A percentile compares a stretch with the other conserved stretches of the same genome.
phyloP scores from a whole-genome alignment of 1,284 basidiomycete species.

The Laetiporus sulphureus region DNA sequence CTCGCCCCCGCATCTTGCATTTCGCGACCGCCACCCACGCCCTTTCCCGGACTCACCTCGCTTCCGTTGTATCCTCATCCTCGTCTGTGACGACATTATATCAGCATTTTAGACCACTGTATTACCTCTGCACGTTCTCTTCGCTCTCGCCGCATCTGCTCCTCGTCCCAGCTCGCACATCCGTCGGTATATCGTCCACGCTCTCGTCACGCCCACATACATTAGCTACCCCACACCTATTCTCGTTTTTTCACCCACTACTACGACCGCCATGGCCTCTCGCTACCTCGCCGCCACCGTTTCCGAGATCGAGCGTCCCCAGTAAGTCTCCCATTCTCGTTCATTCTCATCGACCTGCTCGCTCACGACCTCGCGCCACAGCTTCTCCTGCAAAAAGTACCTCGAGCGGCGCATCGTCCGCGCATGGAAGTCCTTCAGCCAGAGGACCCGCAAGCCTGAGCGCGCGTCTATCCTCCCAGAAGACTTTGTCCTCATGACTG shows the following conservation, averaged over 20 bases:
- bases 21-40: too few species aligned
- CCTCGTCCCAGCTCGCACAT: too few species aligned
- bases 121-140: background rate
- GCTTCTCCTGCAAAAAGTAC: constrained; percentile 38
- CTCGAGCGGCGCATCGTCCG: constrained; percentile 51
- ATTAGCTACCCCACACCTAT: too few species aligned
- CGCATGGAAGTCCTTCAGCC: constrained; percentile 56
- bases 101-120: background rate
- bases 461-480: constrained; percentile 47
- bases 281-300: constrained; percentile 4
- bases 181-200: too few species aligned
- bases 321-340: constrained; percentile 12
- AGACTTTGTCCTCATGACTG: constrained; percentile 55
- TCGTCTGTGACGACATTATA: background rate
- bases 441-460: constrained; percentile 40
- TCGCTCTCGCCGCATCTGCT: background rate
- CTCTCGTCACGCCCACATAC: too few species aligned
- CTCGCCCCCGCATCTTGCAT: too few species aligned
- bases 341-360: background rate
- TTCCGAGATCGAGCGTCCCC: constrained; percentile 12
- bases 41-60: too few species aligned
- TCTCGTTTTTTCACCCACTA: background rate
- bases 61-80: too few species aligned
- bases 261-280: constrained; percentile 2
- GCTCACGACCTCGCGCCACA: constrained; percentile 4